phyloP scores from a whole-genome alignment of 176 grass and related monocot genomes.

The Cocos nucifera region DNA sequence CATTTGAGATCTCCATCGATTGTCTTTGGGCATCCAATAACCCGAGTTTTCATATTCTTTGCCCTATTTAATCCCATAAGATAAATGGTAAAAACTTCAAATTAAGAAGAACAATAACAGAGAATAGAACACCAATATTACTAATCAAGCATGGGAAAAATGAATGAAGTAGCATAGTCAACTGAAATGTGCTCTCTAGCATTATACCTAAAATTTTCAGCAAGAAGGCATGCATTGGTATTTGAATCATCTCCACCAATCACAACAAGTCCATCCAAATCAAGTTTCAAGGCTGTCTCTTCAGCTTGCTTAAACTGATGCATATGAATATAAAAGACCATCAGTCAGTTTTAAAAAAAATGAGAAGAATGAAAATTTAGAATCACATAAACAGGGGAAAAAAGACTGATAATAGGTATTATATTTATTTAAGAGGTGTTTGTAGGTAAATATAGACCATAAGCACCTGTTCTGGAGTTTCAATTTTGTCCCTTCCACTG shows the following conservation, averaged over 20 bases:
- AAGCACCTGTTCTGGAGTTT: constrained; percentile 87
- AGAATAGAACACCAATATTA: neutral
- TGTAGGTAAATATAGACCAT: no score
- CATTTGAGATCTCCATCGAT: constrained; percentile 96
- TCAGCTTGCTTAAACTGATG: constrained; percentile 96
- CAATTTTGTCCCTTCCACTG: constrained; percentile 99
- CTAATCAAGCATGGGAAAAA: neutral
- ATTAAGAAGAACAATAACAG: neutral
- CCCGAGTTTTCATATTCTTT: constrained; percentile 75
- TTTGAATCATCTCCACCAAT: constrained; percentile 99
- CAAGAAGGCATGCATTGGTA: constrained; percentile 94
- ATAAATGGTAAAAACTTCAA: neutral
- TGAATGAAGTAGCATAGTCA: neutral
- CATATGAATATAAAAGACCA: neutral
- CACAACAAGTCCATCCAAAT: constrained; percentile 94
- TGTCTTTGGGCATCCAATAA: constrained; percentile 97
- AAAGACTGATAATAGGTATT: neutral
- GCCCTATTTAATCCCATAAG: constrained; percentile 33
- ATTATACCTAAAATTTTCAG: constrained; percentile 78
- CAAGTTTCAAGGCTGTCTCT: constrained; percentile 69
- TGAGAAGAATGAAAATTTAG: no score
- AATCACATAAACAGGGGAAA: no score
- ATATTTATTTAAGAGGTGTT: no score
- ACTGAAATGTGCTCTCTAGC: neutral
- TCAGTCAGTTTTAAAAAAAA: neutral